Evolutionary conservation across 345 rosid species (phyloP), one percentile per base, ranked within the genome.

Genomic region (Salix caprea): DNA sequence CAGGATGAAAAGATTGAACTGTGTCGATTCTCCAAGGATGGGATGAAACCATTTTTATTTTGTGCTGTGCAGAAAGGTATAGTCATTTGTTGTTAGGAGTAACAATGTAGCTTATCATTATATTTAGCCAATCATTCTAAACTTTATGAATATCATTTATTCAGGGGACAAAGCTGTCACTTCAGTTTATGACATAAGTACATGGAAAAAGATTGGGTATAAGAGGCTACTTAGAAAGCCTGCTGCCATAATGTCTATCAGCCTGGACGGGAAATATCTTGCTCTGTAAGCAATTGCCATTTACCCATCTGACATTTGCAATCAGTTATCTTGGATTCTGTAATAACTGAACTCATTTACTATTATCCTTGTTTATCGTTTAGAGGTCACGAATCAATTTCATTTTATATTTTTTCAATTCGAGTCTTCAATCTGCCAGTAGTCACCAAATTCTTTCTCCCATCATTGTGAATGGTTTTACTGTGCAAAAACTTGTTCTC

Each of bases 211-310:
- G 85, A 91, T 95, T 73, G 99, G 99, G 54, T 84, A 87, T 80
- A 95, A 91, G 83, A 91, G 93, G 82, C 92, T 95, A 76, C 89
- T 91, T 69, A 90, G 72, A 81, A 95, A 95, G 85, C 86, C 90
- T 68, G 98, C 96, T 65, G 85, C 92, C 11, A 76, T 86, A 40
- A 90, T 96, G 97, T 90, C 97, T 36, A 84, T 93, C 82, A 96
- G 99, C 87, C 78, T 85, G 84, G 96, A 93, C 79, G 99, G 98
- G 40, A 96, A 93, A 89, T 96, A 96, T 82, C 91, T 96, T 82
- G 94, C 97, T 76, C 74, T 84, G 97, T 96, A 86, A 89, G 99
- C 40, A 61, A 70, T 74, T 5, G n/a, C 39, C n/a, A 34, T 15
- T 32, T 65, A 8, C 68, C 68, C 2, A 13, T 16, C 32, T 11